Evolutionary conservation across 495 filamentous ascomycete genomes (phyloP).

Genomic region (Tuber aestivum): DNA sequence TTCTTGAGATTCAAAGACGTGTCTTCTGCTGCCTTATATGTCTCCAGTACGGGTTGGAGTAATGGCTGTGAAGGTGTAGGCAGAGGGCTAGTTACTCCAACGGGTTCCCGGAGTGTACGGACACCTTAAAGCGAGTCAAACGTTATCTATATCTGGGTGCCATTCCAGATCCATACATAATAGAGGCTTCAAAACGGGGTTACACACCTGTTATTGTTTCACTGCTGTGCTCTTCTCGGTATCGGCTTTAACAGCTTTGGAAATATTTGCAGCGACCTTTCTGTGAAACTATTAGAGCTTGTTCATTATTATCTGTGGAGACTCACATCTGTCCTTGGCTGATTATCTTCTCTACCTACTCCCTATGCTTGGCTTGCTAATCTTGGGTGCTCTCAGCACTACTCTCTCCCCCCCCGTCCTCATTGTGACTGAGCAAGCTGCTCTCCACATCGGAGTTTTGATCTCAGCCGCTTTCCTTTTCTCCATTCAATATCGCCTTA

Average conservation of each 20-base stretch:
- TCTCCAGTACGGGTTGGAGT: constrained; percentile 14
- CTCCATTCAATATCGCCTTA: constrained; percentile 40
- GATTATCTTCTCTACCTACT: constrained; percentile 63
- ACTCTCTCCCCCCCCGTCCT: constrained; percentile 30
- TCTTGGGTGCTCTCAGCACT: constrained; percentile 29
- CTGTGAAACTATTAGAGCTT: constrained; percentile 19
- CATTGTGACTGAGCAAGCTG: constrained; percentile 18
- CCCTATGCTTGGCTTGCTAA: constrained; percentile 45
- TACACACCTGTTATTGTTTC: constrained; percentile 59
- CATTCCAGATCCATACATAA: neutral
- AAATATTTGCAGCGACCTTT: constrained; percentile 60
- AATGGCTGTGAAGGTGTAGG: constrained; percentile 40
- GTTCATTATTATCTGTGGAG: neutral
- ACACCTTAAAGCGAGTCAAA: constrained; percentile 84
- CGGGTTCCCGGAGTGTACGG: constrained; percentile 83
- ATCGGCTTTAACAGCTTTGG: constrained; percentile 69
- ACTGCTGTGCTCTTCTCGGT: constrained; percentile 79
- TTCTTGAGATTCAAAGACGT: constrained; percentile 84
- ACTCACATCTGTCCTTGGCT: constrained; percentile 58
- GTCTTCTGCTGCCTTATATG: constrained; percentile 71
- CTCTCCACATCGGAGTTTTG: constrained; percentile 38
- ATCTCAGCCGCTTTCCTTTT: constrained; percentile 45
- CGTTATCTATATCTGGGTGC: constrained; percentile 46
- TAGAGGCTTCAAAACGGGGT: neutral
- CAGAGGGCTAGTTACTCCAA: constrained; percentile 74